These are phyloP conservation scores for Lentinula sp. DNA, from an alignment of 768 basidiomycete species.

Conservation along the genomic window DNA sequence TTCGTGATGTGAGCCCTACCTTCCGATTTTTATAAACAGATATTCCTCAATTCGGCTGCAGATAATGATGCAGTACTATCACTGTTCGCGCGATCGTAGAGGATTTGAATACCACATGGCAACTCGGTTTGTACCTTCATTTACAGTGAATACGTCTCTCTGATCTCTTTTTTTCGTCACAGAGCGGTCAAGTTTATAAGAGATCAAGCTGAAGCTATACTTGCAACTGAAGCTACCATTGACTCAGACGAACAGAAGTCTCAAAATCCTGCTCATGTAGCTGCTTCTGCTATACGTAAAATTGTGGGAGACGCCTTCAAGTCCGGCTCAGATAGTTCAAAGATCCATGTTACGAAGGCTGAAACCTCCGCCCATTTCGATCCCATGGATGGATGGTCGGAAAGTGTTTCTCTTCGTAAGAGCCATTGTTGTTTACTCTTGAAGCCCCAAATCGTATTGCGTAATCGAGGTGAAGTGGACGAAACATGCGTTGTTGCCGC, in stretches of 20 bases:
- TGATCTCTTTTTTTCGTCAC: neutral
- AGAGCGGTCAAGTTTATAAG: conserved; percentile 85
- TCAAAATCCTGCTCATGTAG: conserved; percentile 52
- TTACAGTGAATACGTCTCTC: neutral
- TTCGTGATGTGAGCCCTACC: conserved; percentile 62
- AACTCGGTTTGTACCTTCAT: conserved; percentile 49
- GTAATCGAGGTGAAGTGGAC: conserved; percentile 46
- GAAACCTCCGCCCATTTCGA: conserved; percentile 35
- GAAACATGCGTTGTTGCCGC: conserved; percentile 72
- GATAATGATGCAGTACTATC: conserved; percentile 87
- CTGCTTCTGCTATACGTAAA: conserved; percentile 59
- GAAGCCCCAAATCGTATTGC: conserved; percentile 85
- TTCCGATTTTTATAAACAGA: neutral
- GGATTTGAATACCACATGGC: conserved; percentile 89
- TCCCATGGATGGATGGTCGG: conserved; percentile 67
- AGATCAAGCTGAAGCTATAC: conserved; percentile 62
- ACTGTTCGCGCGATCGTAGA: conserved; percentile 67
- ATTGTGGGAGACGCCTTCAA: conserved; percentile 50
- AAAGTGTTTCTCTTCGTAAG: conserved; percentile 62
- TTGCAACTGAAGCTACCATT: conserved; percentile 8
- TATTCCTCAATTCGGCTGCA: conserved; percentile 24
- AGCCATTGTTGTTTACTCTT: conserved; percentile 81
- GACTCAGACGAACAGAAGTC: conserved; percentile 21
- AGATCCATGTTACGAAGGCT: conserved; percentile 14
- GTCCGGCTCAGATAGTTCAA: conserved; percentile 34